Percentiles rank a stretch among this genome's conserved stretches.
These are phyloP conservation scores for Lanmaoa rubissima DNA, from an alignment of 768 basidiomycete species.

Conservation along the genomic window DNA sequence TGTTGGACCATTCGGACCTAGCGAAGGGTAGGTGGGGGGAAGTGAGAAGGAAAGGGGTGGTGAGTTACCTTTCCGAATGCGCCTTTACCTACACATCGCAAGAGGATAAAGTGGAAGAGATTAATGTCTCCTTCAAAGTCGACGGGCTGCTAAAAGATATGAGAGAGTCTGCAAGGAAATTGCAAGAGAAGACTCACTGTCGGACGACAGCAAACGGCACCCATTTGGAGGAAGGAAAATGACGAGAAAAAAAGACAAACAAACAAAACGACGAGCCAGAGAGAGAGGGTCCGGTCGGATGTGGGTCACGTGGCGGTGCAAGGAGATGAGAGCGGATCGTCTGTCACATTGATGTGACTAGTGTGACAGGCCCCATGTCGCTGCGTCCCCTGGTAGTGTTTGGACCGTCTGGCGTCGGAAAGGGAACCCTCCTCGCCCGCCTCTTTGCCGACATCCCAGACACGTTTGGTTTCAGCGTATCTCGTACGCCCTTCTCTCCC, in stretches of 20 bases:
- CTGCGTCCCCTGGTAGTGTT: constrained; percentile 77
- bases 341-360: neutral
- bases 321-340: neutral
- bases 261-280: constrained; percentile 3
- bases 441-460: constrained; percentile 81
- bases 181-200: constrained; percentile 46
- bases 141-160: constrained; percentile 60
- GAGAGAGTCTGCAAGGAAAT: neutral
- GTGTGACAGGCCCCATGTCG: constrained; percentile 5
- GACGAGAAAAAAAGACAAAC: constrained; percentile 14
- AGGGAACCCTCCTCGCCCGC: constrained; percentile 82
- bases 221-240: constrained; percentile 41
- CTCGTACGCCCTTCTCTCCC: constrained; percentile 53
- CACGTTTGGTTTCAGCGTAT: constrained; percentile 90
- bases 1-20: constrained; percentile 99
- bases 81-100: constrained; percentile 97
- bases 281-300: neutral
- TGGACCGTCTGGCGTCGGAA: constrained; percentile 92
- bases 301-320: constrained; percentile 14
- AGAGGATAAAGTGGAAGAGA: constrained; percentile 93
- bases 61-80: constrained; percentile 90
- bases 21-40: constrained; percentile 13
- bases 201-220: constrained; percentile 82
- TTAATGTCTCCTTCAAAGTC: constrained; percentile 96
- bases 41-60: neutral